Conservation (phyloP, 129 eudicot species). For the Tagetes erecta region DNA sequence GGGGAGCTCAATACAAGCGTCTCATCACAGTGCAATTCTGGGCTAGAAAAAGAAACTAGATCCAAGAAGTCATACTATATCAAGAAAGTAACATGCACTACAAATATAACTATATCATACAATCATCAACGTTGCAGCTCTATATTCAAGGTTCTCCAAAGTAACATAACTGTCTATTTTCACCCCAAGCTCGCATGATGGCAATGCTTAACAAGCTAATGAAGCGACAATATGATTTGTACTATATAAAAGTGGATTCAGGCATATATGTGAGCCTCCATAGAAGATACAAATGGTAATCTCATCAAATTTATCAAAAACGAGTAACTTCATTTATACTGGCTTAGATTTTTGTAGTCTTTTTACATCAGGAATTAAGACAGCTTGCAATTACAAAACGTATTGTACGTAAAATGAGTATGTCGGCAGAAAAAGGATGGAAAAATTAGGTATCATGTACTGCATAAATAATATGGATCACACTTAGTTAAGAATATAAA, state of each 20-base stretch:
- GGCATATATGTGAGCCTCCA: background rate
- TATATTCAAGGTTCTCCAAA: background rate
- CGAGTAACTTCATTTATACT: background rate
- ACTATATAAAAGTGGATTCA: background rate
- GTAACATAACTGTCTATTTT: background rate
- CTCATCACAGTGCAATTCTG: background rate
- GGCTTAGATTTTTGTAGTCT: background rate
- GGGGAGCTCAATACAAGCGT: background rate
- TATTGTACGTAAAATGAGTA: background rate
- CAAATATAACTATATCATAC: background rate
- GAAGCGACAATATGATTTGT: background rate
- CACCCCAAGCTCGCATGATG: background rate
- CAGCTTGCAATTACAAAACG: background rate
- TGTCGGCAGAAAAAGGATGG: background rate
- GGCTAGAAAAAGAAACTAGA: background rate
- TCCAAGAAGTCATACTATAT: background rate
- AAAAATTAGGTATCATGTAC: background rate
- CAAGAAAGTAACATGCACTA: background rate
- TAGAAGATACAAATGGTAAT: background rate
- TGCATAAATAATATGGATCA: background rate
- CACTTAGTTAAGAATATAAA: background rate
- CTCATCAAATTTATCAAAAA: background rate
- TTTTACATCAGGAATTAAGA: background rate
- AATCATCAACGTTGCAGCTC: background rate
- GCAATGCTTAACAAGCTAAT: slow-evolving; percentile 2